Conservation (phyloP, 163 green algal species). For the Trebouxiophyceae sp. region DNA sequence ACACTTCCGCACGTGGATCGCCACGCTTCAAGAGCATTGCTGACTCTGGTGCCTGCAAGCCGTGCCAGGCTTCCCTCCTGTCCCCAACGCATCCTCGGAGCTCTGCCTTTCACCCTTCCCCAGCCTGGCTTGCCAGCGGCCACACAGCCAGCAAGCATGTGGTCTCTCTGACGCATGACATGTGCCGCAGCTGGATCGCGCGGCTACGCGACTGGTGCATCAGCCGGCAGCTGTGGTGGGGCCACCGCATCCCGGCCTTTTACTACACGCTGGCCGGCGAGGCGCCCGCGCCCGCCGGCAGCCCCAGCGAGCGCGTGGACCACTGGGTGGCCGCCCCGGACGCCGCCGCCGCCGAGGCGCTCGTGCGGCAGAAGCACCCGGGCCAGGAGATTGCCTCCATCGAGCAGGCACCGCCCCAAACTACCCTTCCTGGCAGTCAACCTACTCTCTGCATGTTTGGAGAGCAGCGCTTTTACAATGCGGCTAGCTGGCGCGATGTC, state of each 20-base stretch:
- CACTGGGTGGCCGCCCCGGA: constrained; percentile 13
- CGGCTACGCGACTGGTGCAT: constrained; percentile 99
- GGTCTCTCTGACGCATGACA: too few relatives aligned
- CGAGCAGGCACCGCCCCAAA: constrained; percentile 21
- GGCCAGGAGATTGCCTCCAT: constrained; percentile 40
- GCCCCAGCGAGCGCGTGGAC: constrained; percentile 66
- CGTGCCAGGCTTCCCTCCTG: too few relatives aligned
- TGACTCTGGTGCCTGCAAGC: too few relatives aligned
- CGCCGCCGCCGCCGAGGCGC: not conserved
- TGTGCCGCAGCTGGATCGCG: constrained; percentile 87
- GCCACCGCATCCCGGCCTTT: constrained; percentile 96
- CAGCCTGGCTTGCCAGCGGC: too few relatives aligned
- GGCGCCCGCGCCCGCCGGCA: constrained; percentile 39
- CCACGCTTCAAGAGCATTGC: too few relatives aligned
- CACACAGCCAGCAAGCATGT: too few relatives aligned
- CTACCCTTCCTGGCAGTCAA: not conserved
- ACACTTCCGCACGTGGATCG: not conserved
- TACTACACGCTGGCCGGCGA: constrained; percentile 77
- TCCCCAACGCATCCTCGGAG: too few relatives aligned
- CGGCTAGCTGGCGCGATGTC: too few relatives aligned
- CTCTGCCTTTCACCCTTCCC: too few relatives aligned
- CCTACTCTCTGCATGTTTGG: too few relatives aligned
- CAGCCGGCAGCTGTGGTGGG: constrained; percentile 97
- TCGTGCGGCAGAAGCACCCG: not conserved
- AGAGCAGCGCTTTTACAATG: too few relatives aligned